A percentile compares a stretch with the other conserved stretches of the same genome.
phyloP scores from a whole-genome alignment of 2,329 filamentous ascomycete genomes.

The Aspergillus spinulosporus region DNA sequence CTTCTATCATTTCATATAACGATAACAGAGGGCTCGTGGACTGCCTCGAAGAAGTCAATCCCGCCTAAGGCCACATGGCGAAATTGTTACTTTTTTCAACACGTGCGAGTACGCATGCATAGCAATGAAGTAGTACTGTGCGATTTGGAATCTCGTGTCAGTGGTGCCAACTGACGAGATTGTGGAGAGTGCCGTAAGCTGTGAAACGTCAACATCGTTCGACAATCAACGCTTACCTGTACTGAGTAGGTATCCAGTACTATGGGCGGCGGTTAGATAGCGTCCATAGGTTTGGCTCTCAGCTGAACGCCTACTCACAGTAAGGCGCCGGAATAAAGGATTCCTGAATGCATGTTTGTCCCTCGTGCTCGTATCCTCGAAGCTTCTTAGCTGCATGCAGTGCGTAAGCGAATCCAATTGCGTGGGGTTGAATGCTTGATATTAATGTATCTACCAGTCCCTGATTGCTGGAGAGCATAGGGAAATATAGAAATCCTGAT shows the following conservation, averaged over 20 bases:
- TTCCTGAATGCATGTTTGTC: not conserved
- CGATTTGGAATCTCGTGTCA: not conserved
- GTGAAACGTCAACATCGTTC: slow-evolving; percentile 2
- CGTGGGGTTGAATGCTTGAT: not conserved
- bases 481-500: slow-evolving; percentile 1
- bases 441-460: not conserved
- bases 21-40: not conserved
- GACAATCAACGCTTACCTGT: not conserved
- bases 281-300: not conserved
- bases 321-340: not conserved
- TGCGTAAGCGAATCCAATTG: not conserved
- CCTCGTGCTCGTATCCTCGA: not conserved
- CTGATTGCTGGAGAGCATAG: slow-evolving; percentile 11
- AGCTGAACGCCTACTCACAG: not conserved
- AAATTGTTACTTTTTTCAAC: not conserved
- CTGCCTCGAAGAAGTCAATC: not conserved
- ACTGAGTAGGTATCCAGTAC: not conserved
- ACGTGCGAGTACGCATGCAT: slow-evolving; percentile 1
- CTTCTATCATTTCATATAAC: not conserved
- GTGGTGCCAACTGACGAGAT: not conserved
- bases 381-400: slow-evolving; percentile 2
- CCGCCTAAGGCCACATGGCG: slow-evolving; percentile 5
- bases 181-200: not conserved
- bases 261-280: not conserved
- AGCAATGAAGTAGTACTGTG: not conserved